These are phyloP conservation scores for Penicillium subrubescens DNA, from an alignment of 495 filamentous ascomycete species.

Conservation along the genomic window DNA sequence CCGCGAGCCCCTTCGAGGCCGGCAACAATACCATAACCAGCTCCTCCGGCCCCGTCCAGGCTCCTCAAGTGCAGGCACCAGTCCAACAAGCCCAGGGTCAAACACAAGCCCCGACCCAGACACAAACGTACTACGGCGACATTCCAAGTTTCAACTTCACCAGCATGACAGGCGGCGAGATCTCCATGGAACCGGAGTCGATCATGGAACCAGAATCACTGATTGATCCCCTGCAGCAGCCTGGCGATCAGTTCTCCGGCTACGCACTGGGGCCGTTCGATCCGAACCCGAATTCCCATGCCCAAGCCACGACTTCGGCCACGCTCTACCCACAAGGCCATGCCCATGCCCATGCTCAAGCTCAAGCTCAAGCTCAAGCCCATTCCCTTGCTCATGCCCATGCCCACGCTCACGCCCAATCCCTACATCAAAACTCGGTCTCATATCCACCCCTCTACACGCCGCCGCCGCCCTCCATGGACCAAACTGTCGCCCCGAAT, in stretches of 20 bases:
- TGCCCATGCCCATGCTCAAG: neutral
- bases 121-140: slow-evolving; percentile 17
- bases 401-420: slow-evolving; percentile 23
- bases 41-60: neutral
- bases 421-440: slow-evolving; percentile 39
- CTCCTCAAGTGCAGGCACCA: slow-evolving; percentile 6
- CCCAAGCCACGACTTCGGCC: slow-evolving; percentile 7
- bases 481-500: slow-evolving; percentile 20
- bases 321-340: slow-evolving; percentile 18
- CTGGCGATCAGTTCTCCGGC: slow-evolving; percentile 19
- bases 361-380: neutral
- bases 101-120: slow-evolving; percentile 7
- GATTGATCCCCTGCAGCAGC: slow-evolving; percentile 12
- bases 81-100: slow-evolving; percentile 3
- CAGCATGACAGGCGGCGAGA: slow-evolving; percentile 30
- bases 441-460: slow-evolving; percentile 45
- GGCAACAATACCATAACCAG: slow-evolving; percentile 9
- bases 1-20: slow-evolving; percentile 8
- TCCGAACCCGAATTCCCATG: slow-evolving; percentile 6
- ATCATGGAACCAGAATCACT: slow-evolving; percentile 27
- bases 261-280: slow-evolving; percentile 20
- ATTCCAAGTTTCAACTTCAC: slow-evolving; percentile 21
- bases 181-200: slow-evolving; percentile 36
- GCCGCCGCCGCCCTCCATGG: slow-evolving; percentile 23
- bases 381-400: slow-evolving; percentile 3